Base-by-base conservation (phyloP, 805 yeast species). In the Danielia oregonensis region DNA sequence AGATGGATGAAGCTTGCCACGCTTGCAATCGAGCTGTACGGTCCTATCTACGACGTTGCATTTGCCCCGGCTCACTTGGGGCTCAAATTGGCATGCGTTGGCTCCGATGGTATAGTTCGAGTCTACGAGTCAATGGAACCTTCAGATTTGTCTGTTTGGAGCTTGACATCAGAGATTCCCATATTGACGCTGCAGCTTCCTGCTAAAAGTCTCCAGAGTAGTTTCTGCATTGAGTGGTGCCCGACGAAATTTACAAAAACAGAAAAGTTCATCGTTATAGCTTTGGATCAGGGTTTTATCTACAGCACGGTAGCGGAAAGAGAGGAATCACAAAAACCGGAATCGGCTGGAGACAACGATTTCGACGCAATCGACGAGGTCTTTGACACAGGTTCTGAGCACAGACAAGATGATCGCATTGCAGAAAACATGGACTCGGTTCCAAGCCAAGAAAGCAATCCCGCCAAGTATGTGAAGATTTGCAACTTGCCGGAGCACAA, bases 41-140 rank as follows among this genome's bases (percentile, higher is more conserved):
- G 96, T 3, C 94, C 97, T 1, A 65, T 91, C 11, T 89, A 88
- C 56, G 93, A 85, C 55, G 82, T 86, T n/a, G 78, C 80, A 29
- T 89, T 91, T 70, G 91, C 95, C 6, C 96, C 96, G 5, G 68
- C 80, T 12, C 91, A 84, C 54, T 54, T 82, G 28, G 96, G 96
- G 0, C 65, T 91, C 39, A 78, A 84, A 48, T 55, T 89, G 13
- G 96, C 93, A 5, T 77, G 93, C 15, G 82, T 91, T 39, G 96
- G 96, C 4, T 76, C 86, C 35, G 97, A 91, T 57, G 96, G 96
- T 4, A 76, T 78, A 4, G 68, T 91, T 34, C 66, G 97, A 36
- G 72, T 91, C 8, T 91, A 89, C 56, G 96, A 88, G 52, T 86
- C 93, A 2, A 54, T 85, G 30, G 96, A 91, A 46, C 96, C 97